phyloP scores from a whole-genome alignment of 2,329 filamentous ascomycete species.

The Curvularia eragrostidis region DNA sequence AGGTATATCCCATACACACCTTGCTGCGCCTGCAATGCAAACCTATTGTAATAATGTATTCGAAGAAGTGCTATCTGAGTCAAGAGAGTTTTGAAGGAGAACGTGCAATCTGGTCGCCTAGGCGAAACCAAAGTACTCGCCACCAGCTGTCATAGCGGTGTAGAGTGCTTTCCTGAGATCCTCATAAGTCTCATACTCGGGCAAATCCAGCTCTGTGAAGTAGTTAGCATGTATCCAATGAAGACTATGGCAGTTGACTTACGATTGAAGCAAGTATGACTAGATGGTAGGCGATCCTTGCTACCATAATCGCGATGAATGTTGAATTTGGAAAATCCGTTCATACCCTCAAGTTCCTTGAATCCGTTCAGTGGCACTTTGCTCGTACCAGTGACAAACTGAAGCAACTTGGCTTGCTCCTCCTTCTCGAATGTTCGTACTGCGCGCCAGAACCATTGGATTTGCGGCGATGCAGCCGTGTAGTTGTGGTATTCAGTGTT shows the following conservation, averaged over 20 bases:
- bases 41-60: constrained; percentile 29
- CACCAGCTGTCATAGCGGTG: constrained; percentile 96
- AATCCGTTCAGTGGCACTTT: constrained; percentile 99
- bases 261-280: constrained; percentile 99
- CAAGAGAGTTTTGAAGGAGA: neutral
- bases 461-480: constrained; percentile 89
- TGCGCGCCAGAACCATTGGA: constrained; percentile 99
- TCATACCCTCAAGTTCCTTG: constrained; percentile 99
- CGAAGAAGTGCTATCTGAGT: constrained; percentile 3
- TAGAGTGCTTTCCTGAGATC: constrained; percentile 83
- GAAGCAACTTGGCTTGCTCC: constrained; percentile 93
- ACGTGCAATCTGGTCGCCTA: constrained; percentile 55
- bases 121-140: constrained; percentile 97
- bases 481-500: constrained; percentile 99
- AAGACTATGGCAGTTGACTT: constrained; percentile 58
- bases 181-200: constrained; percentile 98
- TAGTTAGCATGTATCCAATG: constrained; percentile 43
- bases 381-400: constrained; percentile 97
- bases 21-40: constrained; percentile 44
- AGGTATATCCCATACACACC: constrained; percentile 17
- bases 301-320: constrained; percentile 97
- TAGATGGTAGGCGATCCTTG: constrained; percentile 93
- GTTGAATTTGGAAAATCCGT: constrained; percentile 96
- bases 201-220: constrained; percentile 85
- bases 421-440: constrained; percentile 98